These are phyloP conservation scores for Escallonia rubra DNA, from an alignment of 129 eudicot genomes.

Conservation along the genomic window DNA sequence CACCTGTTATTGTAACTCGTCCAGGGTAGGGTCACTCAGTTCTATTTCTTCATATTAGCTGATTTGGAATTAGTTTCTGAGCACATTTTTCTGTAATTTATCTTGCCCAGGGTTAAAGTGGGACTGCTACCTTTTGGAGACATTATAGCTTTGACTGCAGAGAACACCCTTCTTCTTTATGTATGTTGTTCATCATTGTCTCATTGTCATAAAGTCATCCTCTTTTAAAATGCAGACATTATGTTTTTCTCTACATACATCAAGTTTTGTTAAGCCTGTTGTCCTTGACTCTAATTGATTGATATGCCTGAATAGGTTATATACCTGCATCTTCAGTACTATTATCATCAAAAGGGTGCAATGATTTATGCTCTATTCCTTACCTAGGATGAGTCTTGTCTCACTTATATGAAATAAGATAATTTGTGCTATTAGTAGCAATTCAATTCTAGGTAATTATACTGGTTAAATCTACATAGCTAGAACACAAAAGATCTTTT, in stretches of 20 bases:
- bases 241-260: background rate
- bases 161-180: slow-evolving; percentile 70
- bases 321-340: slow-evolving; percentile 1
- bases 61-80: slow-evolving; percentile 2
- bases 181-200: slow-evolving; percentile 48
- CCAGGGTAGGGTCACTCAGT: slow-evolving; percentile 56
- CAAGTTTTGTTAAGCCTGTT: background rate
- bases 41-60: slow-evolving; percentile 3
- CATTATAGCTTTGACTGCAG: slow-evolving; percentile 74
- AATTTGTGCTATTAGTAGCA: background rate
- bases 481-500: too few relatives aligned
- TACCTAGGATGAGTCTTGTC: background rate
- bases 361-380: background rate
- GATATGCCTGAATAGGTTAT: background rate
- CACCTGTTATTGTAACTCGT: slow-evolving; percentile 86
- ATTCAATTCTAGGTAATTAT: too few relatives aligned
- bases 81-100: background rate
- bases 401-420: background rate
- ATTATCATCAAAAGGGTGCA: background rate
- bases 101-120: slow-evolving; percentile 57
- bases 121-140: slow-evolving; percentile 65
- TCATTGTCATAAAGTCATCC: slow-evolving; percentile 6
- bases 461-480: too few relatives aligned
- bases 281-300: background rate
- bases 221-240: background rate